Evolutionary conservation across 257 asterid genomes (phyloP), one percentile per base, ranked within the genome.

Genomic region (Fraxinus americana): DNA sequence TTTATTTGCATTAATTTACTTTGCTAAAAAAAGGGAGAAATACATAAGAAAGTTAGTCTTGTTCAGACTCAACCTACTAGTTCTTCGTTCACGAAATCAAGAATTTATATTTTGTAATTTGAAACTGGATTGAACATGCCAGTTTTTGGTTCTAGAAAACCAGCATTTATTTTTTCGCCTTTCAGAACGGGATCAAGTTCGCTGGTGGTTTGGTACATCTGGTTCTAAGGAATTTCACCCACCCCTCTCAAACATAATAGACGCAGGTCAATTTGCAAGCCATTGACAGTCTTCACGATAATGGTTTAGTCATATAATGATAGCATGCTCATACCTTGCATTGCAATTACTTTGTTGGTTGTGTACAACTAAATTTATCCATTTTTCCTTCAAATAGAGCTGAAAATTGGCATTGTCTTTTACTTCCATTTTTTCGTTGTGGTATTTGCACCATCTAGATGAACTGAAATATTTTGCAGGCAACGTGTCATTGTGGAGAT

Each of bases 401-500:
- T 11, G 14, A 41, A 41, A 41, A 2, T 41, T n/a, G 54, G 78
- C 34, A 9, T 72, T 34, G 30, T 50, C 17, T 67, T 30, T 48
- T 77, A 61, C 38, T 52, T 32, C 34, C 21, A 52, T 38, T 69
- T 30, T 27, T 43, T 67, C 19, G 7, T 73, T 76, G 41, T 12
- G 54, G 39, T 35, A 34, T 74, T 14, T 27, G 65, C 27, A 11
- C 74, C 59, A 43, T 70, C 71, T 79, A 36, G 77, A 69, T 57
- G 35, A 30, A 30, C 77, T 82, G 75, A 21, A 75, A 13, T 38
- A 27, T 78, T 73, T 57, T 43, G 79, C 89, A 94, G 96, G 91
- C 90, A 85, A 66, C 89, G 78, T 76, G 88, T 87, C 77, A 84
- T 91, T 79, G 95, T 87, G 74, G 98, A 96, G 90, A 93, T 96